A percentile compares a stretch with the other conserved stretches of the same genome.
phyloP scores from a whole-genome alignment of 306 rosid genomes.

The Psophocarpus tetragonolobus region DNA sequence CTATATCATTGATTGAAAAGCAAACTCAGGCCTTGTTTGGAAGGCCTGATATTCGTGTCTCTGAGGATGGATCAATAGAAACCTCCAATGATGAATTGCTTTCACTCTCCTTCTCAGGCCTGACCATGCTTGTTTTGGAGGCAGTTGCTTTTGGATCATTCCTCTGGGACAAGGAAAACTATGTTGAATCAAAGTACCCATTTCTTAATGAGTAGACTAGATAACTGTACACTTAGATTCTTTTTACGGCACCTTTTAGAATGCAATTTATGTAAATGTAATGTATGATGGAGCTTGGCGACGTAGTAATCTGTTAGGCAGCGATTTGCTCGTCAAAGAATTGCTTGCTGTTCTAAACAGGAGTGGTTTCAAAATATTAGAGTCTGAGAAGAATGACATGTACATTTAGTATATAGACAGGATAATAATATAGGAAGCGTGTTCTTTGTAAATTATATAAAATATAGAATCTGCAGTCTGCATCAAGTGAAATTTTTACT shows the following conservation, averaged over 20 bases:
- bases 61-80: conserved; percentile 73
- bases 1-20: conserved; percentile 88
- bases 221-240: not conserved
- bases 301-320: conserved; percentile 6
- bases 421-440: conserved; percentile 5
- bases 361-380: not conserved
- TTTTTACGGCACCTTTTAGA: conserved; percentile 20
- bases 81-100: conserved; percentile 65
- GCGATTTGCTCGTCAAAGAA: not conserved
- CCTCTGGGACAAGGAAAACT: conserved; percentile 83
- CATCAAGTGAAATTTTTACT: not conserved
- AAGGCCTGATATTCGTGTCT: conserved; percentile 67
- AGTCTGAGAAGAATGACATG: conserved; percentile 1
- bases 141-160: conserved; percentile 90
- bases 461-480: not conserved
- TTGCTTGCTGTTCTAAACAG: conserved; percentile 21
- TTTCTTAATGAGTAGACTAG: conserved; percentile 56
- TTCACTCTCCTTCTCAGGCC: conserved; percentile 61
- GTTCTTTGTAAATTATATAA: not conserved
- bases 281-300: conserved; percentile 17
- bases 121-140: conserved; percentile 85
- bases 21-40: conserved; percentile 95
- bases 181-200: conserved; percentile 76
- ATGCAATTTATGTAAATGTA: conserved; percentile 40
- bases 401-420: not conserved